Base-by-base conservation (phyloP, 2,329 filamentous ascomycete genomes). In the Xylaria sp. region DNA sequence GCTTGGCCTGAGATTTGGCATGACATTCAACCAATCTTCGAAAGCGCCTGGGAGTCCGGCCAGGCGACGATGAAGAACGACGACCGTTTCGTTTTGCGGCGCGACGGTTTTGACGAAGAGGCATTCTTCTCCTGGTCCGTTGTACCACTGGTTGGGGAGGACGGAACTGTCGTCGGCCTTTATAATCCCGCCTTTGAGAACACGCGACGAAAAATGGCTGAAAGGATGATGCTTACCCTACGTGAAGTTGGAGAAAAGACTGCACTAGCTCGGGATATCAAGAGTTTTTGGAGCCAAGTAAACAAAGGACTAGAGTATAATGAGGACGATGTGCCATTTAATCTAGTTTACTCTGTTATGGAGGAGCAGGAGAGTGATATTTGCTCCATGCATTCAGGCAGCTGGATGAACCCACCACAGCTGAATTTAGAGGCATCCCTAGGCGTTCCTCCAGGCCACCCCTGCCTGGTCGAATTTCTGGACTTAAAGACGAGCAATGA, bases 11-110 rank as follows among this genome's bases (percentile, higher is more conserved):
- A 95, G 75, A 90, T 95, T 5, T 94, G 91, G 91, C 81, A 87
- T 25, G 87, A 89, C 5, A 84, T 95, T 11, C 85, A 89, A 69
- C 88, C 88, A 1, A 85, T 92, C 0, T 92, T 96, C 69, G 82
- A 85, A 20, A 88, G 83, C 67, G 92, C 92, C 0, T 87, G 85
- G 77, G 79, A 86, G 44, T 90, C 89, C 4, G 93, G 92, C 0
- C 89, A 94, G 79, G 90, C 92, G 0, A 93, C 90, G 0, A 92
- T 94, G 90, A 95, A 94, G 77, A 89, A 94, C 70, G 92, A 96
- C 72, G 91, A 95, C 69, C 88, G 88, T 63, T 81, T 95, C 1
- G 93, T 94, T 73, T 85, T 96, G 36, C 83, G 85, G 53, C 87
- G 92, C 7, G 87, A 88, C 69, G 87, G 89, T 1, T 93, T 87